Evolutionary conservation across 169 alveolate genomes (phyloP).

Genomic region (Eimeria praecox): DNA sequence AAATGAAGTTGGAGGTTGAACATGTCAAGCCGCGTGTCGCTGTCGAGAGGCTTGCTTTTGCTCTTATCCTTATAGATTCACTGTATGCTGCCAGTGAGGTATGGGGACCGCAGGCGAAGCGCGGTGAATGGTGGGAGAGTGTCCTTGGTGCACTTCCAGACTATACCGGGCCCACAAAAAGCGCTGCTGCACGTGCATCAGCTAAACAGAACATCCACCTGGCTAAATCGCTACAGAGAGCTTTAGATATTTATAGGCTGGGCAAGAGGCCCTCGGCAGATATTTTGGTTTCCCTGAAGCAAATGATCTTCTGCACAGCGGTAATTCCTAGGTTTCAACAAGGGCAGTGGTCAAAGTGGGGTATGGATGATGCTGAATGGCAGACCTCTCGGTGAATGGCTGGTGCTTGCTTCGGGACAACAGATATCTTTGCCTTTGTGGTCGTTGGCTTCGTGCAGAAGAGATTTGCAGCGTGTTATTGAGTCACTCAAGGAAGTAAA

Average conservation of each 20-base stretch:
- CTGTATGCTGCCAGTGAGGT: conserved; percentile 21
- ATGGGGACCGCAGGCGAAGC: neutral
- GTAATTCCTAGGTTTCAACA: neutral
- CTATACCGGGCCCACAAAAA: neutral
- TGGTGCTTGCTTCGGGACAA: no score
- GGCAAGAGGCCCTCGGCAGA: neutral
- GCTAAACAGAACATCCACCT: neutral
- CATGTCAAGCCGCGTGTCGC: neutral
- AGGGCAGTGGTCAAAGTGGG: neutral
- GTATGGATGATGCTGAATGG: neutral
- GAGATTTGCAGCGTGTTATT: no score
- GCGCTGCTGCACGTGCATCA: no score
- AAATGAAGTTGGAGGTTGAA: neutral
- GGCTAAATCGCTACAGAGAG: neutral
- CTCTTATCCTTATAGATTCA: neutral
- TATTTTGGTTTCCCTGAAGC: neutral
- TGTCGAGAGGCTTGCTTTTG: neutral
- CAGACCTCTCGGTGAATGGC: neutral
- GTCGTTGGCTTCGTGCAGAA: no score
- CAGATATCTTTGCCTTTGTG: no score
- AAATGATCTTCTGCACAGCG: neutral
- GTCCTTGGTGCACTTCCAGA: neutral
- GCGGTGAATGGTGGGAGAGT: neutral
- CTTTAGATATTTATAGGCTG: neutral
- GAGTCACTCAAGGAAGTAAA: no score